phyloP scores from a whole-genome alignment of 371 early-diverging fungal genomes.

The Mucor lusitanicus region DNA sequence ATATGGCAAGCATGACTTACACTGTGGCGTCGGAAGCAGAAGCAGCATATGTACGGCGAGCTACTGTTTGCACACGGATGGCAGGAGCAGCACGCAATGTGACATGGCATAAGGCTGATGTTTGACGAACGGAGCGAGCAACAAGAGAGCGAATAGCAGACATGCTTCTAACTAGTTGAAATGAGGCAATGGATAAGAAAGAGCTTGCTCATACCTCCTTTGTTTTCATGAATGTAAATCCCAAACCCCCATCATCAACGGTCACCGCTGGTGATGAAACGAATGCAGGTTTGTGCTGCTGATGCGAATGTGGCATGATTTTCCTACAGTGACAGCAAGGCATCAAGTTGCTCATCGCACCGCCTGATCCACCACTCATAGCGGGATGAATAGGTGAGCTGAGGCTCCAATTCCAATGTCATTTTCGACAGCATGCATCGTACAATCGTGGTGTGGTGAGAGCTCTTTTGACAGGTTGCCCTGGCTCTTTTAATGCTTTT shows the following conservation, averaged over 20 bases:
- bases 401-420: not conserved
- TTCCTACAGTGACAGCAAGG: not conserved
- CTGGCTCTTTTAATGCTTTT: not conserved
- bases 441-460: not conserved
- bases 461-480: not conserved
- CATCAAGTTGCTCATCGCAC: too few species aligned
- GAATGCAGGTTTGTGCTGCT: not conserved
- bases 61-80: not conserved
- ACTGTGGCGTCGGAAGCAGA: not conserved
- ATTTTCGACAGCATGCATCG: not conserved
- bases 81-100: not conserved
- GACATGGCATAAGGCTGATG: not conserved
- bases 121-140: not conserved
- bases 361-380: too few species aligned
- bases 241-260: not conserved
- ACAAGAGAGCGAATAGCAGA: constrained; percentile 5
- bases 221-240: not conserved
- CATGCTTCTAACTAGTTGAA: not conserved
- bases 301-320: not conserved
- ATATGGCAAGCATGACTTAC: not conserved
- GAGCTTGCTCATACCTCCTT: not conserved
- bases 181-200: not conserved
- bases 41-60: constrained; percentile 4
- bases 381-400: too few species aligned
- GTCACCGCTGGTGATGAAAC: not conserved